Evolutionary conservation across 225 moss, liverwort and hornwort species (phyloP).

Genomic region (Lunularia cruciata): DNA sequence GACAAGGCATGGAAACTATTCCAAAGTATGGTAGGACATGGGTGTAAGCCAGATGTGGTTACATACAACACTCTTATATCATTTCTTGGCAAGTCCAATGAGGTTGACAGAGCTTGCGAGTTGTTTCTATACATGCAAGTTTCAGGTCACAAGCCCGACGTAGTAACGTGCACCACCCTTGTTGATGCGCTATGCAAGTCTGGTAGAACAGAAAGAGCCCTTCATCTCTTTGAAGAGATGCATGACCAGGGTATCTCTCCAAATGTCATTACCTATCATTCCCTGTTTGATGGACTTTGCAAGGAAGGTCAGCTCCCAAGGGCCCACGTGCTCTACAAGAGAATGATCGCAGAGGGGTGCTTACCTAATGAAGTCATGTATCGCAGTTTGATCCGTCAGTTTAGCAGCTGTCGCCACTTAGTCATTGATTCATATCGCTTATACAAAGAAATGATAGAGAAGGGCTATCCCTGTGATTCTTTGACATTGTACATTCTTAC

Average conservation of each 20-base stretch:
- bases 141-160: constrained; percentile 35
- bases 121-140: constrained; percentile 38
- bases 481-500: constrained; percentile 28
- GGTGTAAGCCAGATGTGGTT: constrained; percentile 52
- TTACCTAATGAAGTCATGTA: constrained; percentile 28
- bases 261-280: constrained; percentile 33
- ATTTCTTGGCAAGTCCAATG: constrained; percentile 40
- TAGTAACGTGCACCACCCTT: constrained; percentile 43
- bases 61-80: constrained; percentile 63
- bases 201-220: constrained; percentile 18
- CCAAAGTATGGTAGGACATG: constrained; percentile 49
- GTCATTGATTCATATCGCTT: constrained; percentile 21
- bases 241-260: constrained; percentile 26
- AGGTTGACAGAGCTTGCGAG: constrained; percentile 30
- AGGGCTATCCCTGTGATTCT: constrained; percentile 25
- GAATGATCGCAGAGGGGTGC: constrained; percentile 27
- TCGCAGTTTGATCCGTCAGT: constrained; percentile 25
- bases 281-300: constrained; percentile 39
- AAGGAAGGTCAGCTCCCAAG: constrained; percentile 23
- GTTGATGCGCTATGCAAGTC: constrained; percentile 32
- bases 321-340: constrained; percentile 29
- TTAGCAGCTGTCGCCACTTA: constrained; percentile 11
- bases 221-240: constrained; percentile 38
- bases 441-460: constrained; percentile 35
- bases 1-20: constrained; percentile 51